Evolutionary conservation across 306 rosid species (phyloP), one percentile per base, ranked within the genome.

Genomic region (Prunus mira): DNA sequence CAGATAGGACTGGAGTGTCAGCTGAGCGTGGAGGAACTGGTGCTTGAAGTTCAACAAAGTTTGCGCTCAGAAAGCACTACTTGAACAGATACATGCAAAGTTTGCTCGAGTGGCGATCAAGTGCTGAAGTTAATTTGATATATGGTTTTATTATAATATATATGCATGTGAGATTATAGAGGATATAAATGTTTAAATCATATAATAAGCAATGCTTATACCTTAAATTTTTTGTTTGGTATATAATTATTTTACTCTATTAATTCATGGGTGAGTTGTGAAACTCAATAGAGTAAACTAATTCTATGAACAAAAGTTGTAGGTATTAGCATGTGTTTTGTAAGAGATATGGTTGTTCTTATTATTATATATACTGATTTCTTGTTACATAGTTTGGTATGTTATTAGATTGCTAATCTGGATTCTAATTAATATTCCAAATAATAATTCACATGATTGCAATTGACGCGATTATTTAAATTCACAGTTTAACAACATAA

Each of bases 1-100:
- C 91, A 95, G 99, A 95, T 92, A 80, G 97, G 93, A 74, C 83
- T 92, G 81, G 96, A 90, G 64, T 95, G 99, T 82, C 81, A 88
- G 71, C 81, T 92, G 78, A 95, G 99, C 71, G 75, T 95, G 87
- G 97, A 95, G 85, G 99, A 95, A 78, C 80, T 95, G 25, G 97
- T 92, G 4, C 62, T 83, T 79, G 90, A 95, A 89, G 97, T 95
- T 54, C 99, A 92, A 76, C 87, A 85, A 80, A 89, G 90, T 81
- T 87, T 95, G 82, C 79, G 87, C 67, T 76, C 92, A 25, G 86
- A 87, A 22, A 80, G 78, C n/a, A 79, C 62, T 61, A 52, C 57
- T 52, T 52, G 7, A 52, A 0, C 20, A 52, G 9, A 47, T 30
- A 30, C 67, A 63, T 30, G 2, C 67, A 63, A 30, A 30, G 30